Base-by-base conservation (phyloP, 2,329 filamentous ascomycete species). In the Aspergillus sp. region DNA sequence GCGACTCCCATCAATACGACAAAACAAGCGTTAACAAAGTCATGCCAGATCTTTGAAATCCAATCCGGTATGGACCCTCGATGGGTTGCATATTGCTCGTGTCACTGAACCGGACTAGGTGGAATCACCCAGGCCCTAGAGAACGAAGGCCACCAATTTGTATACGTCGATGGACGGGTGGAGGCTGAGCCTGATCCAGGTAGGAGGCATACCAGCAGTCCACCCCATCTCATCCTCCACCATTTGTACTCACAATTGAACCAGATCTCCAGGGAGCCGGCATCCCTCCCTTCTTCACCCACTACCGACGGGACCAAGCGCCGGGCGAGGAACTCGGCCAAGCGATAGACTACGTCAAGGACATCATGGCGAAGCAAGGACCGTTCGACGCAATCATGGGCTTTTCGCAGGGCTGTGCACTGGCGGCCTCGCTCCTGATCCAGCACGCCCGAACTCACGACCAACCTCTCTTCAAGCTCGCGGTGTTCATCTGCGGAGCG, bases 311-410 rank as follows among this genome's bases (percentile, higher is more conserved):
- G 19, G 57, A 60, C 31, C 38, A 41, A 9, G 36, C 55, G 3
- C 67, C 67, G 1, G 59, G 65, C 29, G 50, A 61, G 9, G 50
- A 58, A 21, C 50, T 70, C 3, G 19, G 41, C 10, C 60, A 57
- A 14, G 66, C 67, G 16, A 62, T 69, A 41, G 62, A 67, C 9
- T 58, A 69, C 45, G 57, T 57, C 11, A 43, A 58, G 20, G 17
- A 44, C 13, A 49, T 58, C 14, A 64, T 69, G 29, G 44, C 57
- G 13, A 55, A 50, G 4, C 48, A 67, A 13, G 67, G 66, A 1
- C 67, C 67, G 14, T 70, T 70, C 48, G 67, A 70, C 16, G 67
- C 51, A 2, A 62, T 70, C 1, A 63, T 70, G 55, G 66, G 66
- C 13, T 69, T 70, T 49, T 68, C 65, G 2, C 67, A 70, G 44